Evolutionary conservation across 345 rosid species (phyloP).

Genomic region (Salix udensis): DNA sequence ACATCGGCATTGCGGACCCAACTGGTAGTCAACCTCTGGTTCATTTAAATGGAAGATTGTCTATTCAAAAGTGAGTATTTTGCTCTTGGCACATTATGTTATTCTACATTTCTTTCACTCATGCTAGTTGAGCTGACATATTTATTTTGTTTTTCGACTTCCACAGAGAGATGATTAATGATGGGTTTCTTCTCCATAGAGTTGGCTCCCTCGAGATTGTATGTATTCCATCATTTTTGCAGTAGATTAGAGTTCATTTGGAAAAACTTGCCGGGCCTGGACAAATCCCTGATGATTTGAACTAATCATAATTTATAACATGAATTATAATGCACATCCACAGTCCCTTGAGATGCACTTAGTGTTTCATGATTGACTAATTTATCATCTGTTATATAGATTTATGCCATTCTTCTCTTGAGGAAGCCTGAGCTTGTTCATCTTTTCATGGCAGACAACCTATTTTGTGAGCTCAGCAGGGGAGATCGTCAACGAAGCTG

Average conservation of each 20-base stretch:
- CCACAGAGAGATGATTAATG: constrained; percentile 39
- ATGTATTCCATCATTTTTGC: constrained; percentile 23
- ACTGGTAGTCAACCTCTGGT: constrained; percentile 6
- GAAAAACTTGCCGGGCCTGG: neutral
- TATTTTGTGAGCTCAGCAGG: constrained; percentile 49
- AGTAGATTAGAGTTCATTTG: neutral
- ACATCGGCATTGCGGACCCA: constrained; percentile 39
- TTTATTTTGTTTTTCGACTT: neutral
- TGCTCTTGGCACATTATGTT: neutral
- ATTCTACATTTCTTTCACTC: neutral
- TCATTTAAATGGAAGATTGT: constrained; percentile 16
- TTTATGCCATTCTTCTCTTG: neutral
- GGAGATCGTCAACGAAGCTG: constrained; percentile 37
- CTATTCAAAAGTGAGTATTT: constrained; percentile 16
- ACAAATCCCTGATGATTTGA: neutral
- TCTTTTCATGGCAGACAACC: constrained; percentile 43
- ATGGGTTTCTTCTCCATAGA: constrained; percentile 78
- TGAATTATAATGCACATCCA: neutral
- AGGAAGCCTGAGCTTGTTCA: neutral
- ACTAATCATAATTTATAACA: neutral
- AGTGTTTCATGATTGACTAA: neutral
- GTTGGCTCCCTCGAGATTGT: constrained; percentile 58
- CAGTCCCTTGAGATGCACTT: neutral
- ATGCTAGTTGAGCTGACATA: neutral
- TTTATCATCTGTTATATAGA: neutral